A percentile compares a stretch with the other conserved stretches of the same genome.
Evolutionary conservation across 495 filamentous ascomycete species (phyloP).

Genomic region (Pyrenula aspistea): DNA sequence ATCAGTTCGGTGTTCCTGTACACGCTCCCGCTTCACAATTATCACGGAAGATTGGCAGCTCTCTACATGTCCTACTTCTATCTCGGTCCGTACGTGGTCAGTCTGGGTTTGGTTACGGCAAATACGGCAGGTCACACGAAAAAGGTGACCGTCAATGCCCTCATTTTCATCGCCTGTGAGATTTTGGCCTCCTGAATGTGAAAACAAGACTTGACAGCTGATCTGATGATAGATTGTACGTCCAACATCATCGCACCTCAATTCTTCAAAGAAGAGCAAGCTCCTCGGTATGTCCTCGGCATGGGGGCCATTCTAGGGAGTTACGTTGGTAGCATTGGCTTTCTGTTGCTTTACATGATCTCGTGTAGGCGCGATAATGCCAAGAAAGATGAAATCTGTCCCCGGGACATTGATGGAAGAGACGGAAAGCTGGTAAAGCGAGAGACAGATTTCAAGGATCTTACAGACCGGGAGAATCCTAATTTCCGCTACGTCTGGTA

Average conservation of each 20-base stretch:
- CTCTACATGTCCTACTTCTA: conserved; percentile 15
- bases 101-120: conserved; percentile 8
- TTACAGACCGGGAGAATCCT: conserved; percentile 45
- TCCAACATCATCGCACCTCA: conserved; percentile 19
- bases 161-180: conserved; percentile 19
- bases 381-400: conserved; percentile 11
- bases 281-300: conserved; percentile 11
- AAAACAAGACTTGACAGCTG: no score
- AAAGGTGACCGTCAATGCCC: conserved; percentile 15
- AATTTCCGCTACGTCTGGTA: conserved; percentile 42
- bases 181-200: no score
- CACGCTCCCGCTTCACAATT: conserved; percentile 9
- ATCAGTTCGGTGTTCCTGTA: conserved; percentile 10
- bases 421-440: neutral
- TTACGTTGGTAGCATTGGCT: conserved; percentile 10
- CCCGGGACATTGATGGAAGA: conserved; percentile 6
- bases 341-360: conserved; percentile 9
- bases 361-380: conserved; percentile 9
- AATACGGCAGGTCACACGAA: conserved; percentile 27
- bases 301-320: conserved; percentile 6
- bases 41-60: conserved; percentile 9
- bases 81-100: conserved; percentile 8
- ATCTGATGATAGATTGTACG: neutral
- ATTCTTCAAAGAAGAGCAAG: conserved; percentile 16
- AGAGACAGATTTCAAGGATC: conserved; percentile 36